Evolutionary conservation across 805 yeast species (phyloP), one percentile per base, ranked within the genome.

Genomic region (Barnettozyma wickerhamii): DNA sequence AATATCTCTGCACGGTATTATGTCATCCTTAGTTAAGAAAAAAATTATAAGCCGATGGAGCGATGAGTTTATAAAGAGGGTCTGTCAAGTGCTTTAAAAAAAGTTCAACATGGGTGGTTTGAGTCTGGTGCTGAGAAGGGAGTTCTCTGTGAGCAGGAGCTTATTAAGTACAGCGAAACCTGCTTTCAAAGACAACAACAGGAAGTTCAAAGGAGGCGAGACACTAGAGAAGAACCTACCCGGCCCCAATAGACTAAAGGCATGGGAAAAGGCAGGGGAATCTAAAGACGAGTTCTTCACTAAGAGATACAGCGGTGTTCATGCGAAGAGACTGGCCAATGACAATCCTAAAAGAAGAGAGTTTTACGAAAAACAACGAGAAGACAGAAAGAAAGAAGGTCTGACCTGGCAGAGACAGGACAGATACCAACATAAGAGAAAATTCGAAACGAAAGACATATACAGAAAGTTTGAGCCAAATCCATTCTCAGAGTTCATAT

Each of bases 201-300:
- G 31, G 7, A 29, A 28, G 20, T 7, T 20, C 6, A 29, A 15
- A 23, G 13, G 23, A 15, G 27, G 9, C 15, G 50, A 44, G 40
- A 43, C 40, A 3, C 63, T 77, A 40, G 75, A 74, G 14, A 69
- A 55, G 45, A 71, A 68, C 47, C 63, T 77, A 53, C 76, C 77
- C 7, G 31, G 42, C 1, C 46, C 62, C 15, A 55, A 53, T 12
- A 52, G 59, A 31, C 46, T 49, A 26, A 84, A 83, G 51, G 84
- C 88, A 0, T 84, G 91, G 91, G 83, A 79, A 51, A 59, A 59
- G 44, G 75, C 66, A 39, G 80, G 81, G 15, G 74, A 74, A 60
- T 71, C 72, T 42, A 83, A 82, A 52, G 87, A 78, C 24, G 60
- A 69, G 4, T 84, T 72, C 66, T 84, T 83, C 63, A 69, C 66